A percentile compares a stretch with the other conserved stretches of the same genome.
Conservation (phyloP, 805 yeast species). For the Metschnikowia proteae region DNA sequence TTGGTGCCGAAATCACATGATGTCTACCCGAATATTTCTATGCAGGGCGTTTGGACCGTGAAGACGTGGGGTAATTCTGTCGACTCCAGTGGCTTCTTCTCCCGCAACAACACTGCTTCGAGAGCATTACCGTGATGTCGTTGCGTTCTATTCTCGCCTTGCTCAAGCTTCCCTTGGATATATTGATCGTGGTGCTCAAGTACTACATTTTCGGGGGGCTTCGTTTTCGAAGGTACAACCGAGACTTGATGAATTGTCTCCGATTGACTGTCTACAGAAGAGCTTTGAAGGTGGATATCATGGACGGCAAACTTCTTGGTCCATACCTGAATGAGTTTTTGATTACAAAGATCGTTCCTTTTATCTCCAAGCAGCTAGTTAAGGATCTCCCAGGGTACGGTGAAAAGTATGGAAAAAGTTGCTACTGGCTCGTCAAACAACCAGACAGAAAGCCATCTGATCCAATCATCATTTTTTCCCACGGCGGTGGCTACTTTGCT, state of each 20-base stretch:
- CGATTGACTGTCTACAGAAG: slow-evolving; percentile 13
- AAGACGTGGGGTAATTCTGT: background rate
- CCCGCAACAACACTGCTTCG: background rate
- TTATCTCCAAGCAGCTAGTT: slow-evolving; percentile 7
- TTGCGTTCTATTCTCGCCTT: slow-evolving; percentile 10
- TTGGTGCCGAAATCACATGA: too few relatives aligned
- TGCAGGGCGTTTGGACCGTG: too few relatives aligned
- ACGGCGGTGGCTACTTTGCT: slow-evolving; percentile 40
- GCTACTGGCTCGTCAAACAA: slow-evolving; percentile 34
- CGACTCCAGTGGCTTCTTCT: too few relatives aligned
- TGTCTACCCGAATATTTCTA: too few relatives aligned
- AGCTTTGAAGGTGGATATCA: slow-evolving; percentile 13
- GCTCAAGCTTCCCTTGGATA: slow-evolving; percentile 13
- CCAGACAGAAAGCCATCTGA: slow-evolving; percentile 22
- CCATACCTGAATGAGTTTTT: slow-evolving; percentile 16
- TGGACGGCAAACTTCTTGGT: slow-evolving; percentile 11
- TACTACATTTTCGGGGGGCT: slow-evolving; percentile 17
- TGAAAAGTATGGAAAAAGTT: slow-evolving; percentile 25
- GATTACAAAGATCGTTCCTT: slow-evolving; percentile 11
- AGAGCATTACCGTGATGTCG: slow-evolving; percentile 1
- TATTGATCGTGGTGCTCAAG: slow-evolving; percentile 12
- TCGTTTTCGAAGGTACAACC: slow-evolving; percentile 13
- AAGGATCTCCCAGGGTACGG: slow-evolving; percentile 29
- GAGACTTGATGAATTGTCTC: slow-evolving; percentile 12
- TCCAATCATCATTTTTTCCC: slow-evolving; percentile 33